These are phyloP conservation scores for Ceratocystis variospora DNA, from an alignment of 2,329 filamentous ascomycete genomes.

Conservation along the genomic window DNA sequence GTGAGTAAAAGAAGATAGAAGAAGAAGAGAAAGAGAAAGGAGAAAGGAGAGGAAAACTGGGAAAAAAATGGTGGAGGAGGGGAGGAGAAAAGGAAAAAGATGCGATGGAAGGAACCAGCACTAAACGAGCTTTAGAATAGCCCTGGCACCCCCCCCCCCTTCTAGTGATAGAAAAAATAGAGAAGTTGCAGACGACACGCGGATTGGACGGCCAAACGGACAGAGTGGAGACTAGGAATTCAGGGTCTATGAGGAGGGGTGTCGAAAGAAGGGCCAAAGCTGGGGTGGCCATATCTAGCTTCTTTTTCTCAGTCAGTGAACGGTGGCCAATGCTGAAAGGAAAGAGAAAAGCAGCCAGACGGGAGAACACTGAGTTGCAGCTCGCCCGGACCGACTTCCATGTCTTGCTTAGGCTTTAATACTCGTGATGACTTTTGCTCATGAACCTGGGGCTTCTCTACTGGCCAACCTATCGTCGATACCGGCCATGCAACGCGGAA, in stretches of 20 bases:
- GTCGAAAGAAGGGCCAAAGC: neutral
- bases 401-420: too few species aligned
- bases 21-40: slow-evolving; percentile 25
- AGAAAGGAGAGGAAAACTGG: slow-evolving; percentile 22
- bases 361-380: neutral
- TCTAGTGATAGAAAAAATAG: neutral
- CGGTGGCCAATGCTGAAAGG: neutral
- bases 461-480: too few species aligned
- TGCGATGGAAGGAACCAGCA: slow-evolving; percentile 9
- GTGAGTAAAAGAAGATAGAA: slow-evolving; percentile 25
- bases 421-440: too few species aligned
- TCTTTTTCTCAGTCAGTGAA: neutral
- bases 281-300: neutral
- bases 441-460: too few species aligned
- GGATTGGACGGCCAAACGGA: slow-evolving; percentile 1
- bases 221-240: neutral
- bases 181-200: slow-evolving; percentile 9
- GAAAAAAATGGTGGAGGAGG: slow-evolving; percentile 23
- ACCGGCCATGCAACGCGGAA: too few species aligned
- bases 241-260: neutral
- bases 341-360: neutral
- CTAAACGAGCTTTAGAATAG: neutral
- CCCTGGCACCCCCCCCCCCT: neutral
- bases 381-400: too few species aligned
- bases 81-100: slow-evolving; percentile 21